Evolutionary conservation across 2,329 filamentous ascomycete genomes (phyloP).

Genomic region (Elsinoe arachidis): DNA sequence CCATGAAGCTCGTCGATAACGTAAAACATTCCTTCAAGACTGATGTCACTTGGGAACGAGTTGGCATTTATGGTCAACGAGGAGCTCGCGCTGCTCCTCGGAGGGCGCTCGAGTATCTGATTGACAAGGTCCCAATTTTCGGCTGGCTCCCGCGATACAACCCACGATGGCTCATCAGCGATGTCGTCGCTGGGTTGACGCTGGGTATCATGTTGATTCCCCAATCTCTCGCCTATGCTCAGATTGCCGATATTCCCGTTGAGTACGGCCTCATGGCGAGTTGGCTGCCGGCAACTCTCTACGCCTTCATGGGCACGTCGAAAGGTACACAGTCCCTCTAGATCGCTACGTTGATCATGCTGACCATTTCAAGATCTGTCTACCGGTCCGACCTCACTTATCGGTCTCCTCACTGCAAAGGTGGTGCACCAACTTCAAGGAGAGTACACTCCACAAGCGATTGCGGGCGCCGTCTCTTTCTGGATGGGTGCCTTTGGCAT

Average conservation of each 20-base stretch:
- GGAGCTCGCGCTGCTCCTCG: conserved; percentile 40
- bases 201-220: conserved; percentile 54
- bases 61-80: conserved; percentile 25
- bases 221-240: conserved; percentile 54
- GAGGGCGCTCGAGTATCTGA: conserved; percentile 46
- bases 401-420: conserved; percentile 55
- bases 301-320: conserved; percentile 53
- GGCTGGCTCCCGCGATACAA: conserved; percentile 57
- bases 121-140: conserved; percentile 53
- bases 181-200: conserved; percentile 54
- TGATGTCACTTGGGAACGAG: conserved; percentile 23
- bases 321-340: conserved; percentile 39
- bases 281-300: conserved; percentile 51
- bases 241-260: conserved; percentile 53
- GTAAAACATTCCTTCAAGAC: conserved; percentile 16
- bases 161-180: conserved; percentile 52
- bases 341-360: conserved; percentile 2
- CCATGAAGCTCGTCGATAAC: conserved; percentile 1
- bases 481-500: conserved; percentile 55
- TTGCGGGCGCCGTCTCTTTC: conserved; percentile 54
- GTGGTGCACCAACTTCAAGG: conserved; percentile 48
- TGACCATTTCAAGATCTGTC: conserved; percentile 43
- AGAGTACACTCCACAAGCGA: conserved; percentile 44
- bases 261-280: conserved; percentile 52
- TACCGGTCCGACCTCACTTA: conserved; percentile 55